Conservation (phyloP, 164 flowering plant genomes). For the Macadamia integrifolia region DNA sequence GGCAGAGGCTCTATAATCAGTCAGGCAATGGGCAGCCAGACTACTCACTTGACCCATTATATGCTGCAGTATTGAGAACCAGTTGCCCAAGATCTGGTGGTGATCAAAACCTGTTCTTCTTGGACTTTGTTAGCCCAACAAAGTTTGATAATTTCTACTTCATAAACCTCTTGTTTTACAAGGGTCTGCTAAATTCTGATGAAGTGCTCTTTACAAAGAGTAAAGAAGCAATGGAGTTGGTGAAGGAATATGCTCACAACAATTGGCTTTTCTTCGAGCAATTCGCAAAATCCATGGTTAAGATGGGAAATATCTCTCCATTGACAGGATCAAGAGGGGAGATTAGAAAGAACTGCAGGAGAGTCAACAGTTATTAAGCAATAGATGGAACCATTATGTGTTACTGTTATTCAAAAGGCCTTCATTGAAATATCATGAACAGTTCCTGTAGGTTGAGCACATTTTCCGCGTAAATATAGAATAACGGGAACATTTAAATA, state of each 20-base stretch:
- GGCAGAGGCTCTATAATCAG: conserved; percentile 94
- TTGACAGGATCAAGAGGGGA: conserved; percentile 77
- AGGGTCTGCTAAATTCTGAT: conserved; percentile 84
- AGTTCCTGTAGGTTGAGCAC: no score
- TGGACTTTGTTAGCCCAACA: conserved; percentile 60
- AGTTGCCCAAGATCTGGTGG: conserved; percentile 77
- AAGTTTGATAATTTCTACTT: conserved; percentile 82
- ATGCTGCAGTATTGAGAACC: conserved; percentile 55
- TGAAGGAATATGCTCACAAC: conserved; percentile 65
- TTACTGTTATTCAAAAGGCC: no score
- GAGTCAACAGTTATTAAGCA: conserved; percentile 27
- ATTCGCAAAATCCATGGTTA: conserved; percentile 82
- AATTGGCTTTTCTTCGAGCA: conserved; percentile 66
- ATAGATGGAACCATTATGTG: no score
- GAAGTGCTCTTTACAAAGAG: conserved; percentile 63
- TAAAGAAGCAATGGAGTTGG: conserved; percentile 44
- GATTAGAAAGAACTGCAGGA: conserved; percentile 83
- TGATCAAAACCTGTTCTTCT: conserved; percentile 47
- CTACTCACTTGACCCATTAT: conserved; percentile 47
- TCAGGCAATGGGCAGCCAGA: conserved; percentile 77
- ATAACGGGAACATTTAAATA: no score
- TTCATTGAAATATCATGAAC: no score
- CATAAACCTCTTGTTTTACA: conserved; percentile 63
- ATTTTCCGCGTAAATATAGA: no score
- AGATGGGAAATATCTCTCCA: conserved; percentile 86